phyloP scores from a whole-genome alignment of 2,329 filamentous ascomycete genomes.

The Diaporthe australafricana region DNA sequence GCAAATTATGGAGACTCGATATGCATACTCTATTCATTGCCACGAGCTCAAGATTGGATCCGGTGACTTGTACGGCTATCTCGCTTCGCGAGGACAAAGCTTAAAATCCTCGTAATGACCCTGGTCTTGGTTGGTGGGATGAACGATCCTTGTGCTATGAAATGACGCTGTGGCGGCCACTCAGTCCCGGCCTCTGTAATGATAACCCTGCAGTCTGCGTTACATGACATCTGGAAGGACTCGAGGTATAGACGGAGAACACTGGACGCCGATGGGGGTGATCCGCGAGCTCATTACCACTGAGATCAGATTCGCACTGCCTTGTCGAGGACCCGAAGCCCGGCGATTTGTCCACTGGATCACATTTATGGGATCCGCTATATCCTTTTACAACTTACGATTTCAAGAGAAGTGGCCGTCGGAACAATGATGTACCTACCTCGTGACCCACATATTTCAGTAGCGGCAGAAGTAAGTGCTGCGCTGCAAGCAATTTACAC shows the following conservation, averaged over 20 bases:
- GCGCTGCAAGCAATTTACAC: too few relatives aligned
- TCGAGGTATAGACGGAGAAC: background rate
- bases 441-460: background rate
- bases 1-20: background rate
- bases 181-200: background rate
- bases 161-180: background rate
- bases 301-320: background rate
- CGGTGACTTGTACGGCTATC: background rate
- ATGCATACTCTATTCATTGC: background rate
- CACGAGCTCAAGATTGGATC: background rate
- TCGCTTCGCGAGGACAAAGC: background rate
- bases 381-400: background rate
- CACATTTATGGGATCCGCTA: background rate
- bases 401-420: background rate
- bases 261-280: background rate
- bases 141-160: background rate
- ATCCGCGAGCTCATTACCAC: background rate
- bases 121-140: conserved; percentile 15
- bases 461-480: too few relatives aligned
- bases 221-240: background rate
- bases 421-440: background rate
- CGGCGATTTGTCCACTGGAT: too few relatives aligned
- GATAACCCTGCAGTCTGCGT: background rate
- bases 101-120: background rate
- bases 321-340: background rate